Base-by-base conservation (phyloP, 192 early-diverging fungal genomes). In the Backusella macrospora region DNA sequence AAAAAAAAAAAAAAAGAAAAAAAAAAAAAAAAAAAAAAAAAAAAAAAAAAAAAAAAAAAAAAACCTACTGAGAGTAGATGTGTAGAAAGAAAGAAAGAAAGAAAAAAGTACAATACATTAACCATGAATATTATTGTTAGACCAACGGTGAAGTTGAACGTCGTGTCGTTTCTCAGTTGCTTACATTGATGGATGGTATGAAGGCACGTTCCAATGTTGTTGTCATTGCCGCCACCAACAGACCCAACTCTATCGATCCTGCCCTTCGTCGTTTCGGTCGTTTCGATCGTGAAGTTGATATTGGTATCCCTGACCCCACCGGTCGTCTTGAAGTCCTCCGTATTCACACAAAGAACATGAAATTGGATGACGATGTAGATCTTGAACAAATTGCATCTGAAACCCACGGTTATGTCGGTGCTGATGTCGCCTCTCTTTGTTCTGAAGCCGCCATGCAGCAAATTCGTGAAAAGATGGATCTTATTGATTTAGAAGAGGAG, bases 381-480 rank as follows among this genome's bases (percentile, higher is more conserved):
- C 82, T 99, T 64, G 96, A 98, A 78, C 92, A 95, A 83, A 96
- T 99, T 78, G 96, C 97, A 29, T 85, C 94, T 3, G 96, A 99
- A 80, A 98, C 96, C 21, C 97, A 98, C 81, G 97, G 97, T 68
- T 95, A 92, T 82, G 96, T 98, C 62, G 97, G 97, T 73, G 93
- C 96, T 37, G 97, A 99, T 86, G 82, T 98, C 74, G 96, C 96
- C 40, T 94, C 95, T 10, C 90, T 99, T 77, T 98, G 96, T 83
- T 98, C 97, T n/a, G 97, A 98, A 84, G 97, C 96, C n/a, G 97
- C 97, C 44, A 98, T 98, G 95, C 96, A 98, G 85, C 96, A 98
- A 85, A 99, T 98, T 78, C 94, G 96, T 76, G 97, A 96, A 78
- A 99, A 98, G 90, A 97, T 98, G 96, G 96, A 99, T 72, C 82